Percentiles rank a stretch among this genome's conserved stretches.
These are phyloP conservation scores for Asparagopsis taxiformis DNA, from an alignment of 31 red algal genomes.

Conservation along the genomic window DNA sequence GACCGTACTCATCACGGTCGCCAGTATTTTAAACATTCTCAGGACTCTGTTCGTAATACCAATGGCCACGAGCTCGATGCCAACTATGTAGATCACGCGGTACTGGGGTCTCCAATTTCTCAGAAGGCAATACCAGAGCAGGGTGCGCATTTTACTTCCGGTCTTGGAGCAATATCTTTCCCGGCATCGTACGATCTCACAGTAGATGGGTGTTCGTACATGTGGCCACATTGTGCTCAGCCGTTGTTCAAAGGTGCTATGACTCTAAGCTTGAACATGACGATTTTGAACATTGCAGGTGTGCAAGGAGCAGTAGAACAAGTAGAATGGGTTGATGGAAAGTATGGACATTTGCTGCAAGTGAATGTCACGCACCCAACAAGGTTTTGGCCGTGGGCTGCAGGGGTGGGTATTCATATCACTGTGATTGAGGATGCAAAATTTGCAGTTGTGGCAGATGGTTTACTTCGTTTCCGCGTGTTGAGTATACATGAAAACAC, in stretches of 20 bases:
- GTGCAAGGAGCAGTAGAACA: constrained; percentile 41
- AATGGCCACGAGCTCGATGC: too few species aligned
- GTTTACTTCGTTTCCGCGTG: constrained; percentile 47
- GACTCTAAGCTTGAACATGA: constrained; percentile 69
- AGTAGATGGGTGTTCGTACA: constrained; percentile 52
- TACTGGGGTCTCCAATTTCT: too few species aligned
- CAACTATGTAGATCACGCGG: too few species aligned
- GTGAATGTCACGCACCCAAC: constrained; percentile 52
- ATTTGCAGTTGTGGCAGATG: constrained; percentile 31
- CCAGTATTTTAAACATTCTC: too few species aligned
- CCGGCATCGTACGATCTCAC: constrained; percentile 74
- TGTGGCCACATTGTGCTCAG: constrained; percentile 94
- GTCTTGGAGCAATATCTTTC: constrained; percentile 55
- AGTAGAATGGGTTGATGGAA: constrained; percentile 35
- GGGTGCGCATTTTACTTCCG: constrained; percentile 21
- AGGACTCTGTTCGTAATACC: too few species aligned
- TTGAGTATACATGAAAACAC: constrained; percentile 49
- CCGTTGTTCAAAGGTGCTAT: constrained; percentile 47
- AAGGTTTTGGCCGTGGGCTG: constrained; percentile 93
- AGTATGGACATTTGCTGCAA: constrained; percentile 45
- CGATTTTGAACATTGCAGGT: constrained; percentile 72
- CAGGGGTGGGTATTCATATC: constrained; percentile 77
- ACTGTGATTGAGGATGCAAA: constrained; percentile 20
- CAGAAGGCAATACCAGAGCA: not conserved
- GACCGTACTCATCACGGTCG: too few species aligned